Evolutionary conservation across 176 grass and related monocot genomes (phyloP), one percentile per base, ranked within the genome.

Genomic region (Ensete ventricosum): DNA sequence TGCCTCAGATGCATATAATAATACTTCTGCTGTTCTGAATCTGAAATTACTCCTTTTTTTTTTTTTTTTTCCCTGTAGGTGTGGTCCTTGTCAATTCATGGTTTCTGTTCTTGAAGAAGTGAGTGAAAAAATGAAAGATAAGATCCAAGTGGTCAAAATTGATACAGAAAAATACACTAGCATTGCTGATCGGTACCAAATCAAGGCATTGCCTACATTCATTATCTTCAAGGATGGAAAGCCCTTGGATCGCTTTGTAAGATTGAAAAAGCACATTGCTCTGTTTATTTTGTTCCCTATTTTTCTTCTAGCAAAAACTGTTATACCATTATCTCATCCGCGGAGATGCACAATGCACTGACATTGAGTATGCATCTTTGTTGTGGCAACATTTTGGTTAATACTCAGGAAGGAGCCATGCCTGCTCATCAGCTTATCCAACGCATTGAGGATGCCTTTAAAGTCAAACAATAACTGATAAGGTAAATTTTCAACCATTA

Each of bases 21-120:
- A 57, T 74, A 53, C 1, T 66, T 77, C 1, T 77, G 10, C 12
- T 57, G 11, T 34, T 25, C 50, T 62, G 13, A 54, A 54, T 24
- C 51, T 19, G 51, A 51, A 43, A 21, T 78, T 2, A 10, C 4
- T 55, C 48, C 14, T 8, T 54, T 25, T 55, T 73, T 55, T 54
- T 25, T 55, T 73, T 55, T 25, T 73, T 85, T 77, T 53, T 69
- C 72, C 34, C 34, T 25, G 50, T 73, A 99, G 95, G 95, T 99
- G 90, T 51, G 95, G 95, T 69, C 95, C 95, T 29, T 99, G 95
- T 80, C 88, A 99, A 82, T 99, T 87, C 78, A 99, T 99, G 90
- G 90, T 93, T 82, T 88, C 95, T 66, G 83, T 99, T 79, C 84
- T 99, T 78, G 73, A 99, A 82, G 88, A 99, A 88, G 88, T 99